Percentiles rank a stretch among this genome's conserved stretches.
phyloP scores from a whole-genome alignment of 2,329 filamentous ascomycete genomes.

The Monosporascus cannonballus region DNA sequence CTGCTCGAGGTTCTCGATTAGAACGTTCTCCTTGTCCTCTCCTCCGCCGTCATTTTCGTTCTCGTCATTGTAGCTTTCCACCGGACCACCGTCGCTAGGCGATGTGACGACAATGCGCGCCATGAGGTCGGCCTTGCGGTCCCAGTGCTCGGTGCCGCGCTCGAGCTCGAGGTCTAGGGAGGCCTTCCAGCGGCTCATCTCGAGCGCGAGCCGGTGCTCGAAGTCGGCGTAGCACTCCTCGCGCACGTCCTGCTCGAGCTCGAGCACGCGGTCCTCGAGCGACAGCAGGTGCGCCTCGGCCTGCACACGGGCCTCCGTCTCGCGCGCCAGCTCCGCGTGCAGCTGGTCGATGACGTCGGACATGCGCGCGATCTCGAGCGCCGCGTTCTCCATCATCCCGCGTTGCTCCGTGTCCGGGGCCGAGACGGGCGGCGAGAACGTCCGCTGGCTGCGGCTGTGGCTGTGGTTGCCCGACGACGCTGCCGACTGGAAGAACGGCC shows the following conservation, averaged over 20 bases:
- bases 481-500: conserved; percentile 36
- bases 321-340: conserved; percentile 61
- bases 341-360: conserved; percentile 71
- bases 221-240: conserved; percentile 88
- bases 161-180: conserved; percentile 75
- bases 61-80: conserved; percentile 27
- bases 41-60: conserved; percentile 37
- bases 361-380: conserved; percentile 75
- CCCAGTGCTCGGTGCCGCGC: conserved; percentile 75
- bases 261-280: conserved; percentile 58
- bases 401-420: conserved; percentile 46
- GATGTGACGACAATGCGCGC: conserved; percentile 37
- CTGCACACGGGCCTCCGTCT: conserved; percentile 63
- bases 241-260: conserved; percentile 75
- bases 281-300: conserved; percentile 68
- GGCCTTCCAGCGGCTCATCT: conserved; percentile 75
- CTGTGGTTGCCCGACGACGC: conserved; percentile 22
- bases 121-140: conserved; percentile 77
- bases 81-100: conserved; percentile 31
- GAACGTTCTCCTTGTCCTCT: conserved; percentile 55
- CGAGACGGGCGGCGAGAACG: conserved; percentile 33
- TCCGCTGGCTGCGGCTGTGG: conserved; percentile 12
- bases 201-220: conserved; percentile 67
- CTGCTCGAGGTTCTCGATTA: conserved; percentile 58
- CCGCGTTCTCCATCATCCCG: conserved; percentile 75